Base-by-base conservation (phyloP, 2,329 filamentous ascomycete genomes). In the Colletotrichum karsti region DNA sequence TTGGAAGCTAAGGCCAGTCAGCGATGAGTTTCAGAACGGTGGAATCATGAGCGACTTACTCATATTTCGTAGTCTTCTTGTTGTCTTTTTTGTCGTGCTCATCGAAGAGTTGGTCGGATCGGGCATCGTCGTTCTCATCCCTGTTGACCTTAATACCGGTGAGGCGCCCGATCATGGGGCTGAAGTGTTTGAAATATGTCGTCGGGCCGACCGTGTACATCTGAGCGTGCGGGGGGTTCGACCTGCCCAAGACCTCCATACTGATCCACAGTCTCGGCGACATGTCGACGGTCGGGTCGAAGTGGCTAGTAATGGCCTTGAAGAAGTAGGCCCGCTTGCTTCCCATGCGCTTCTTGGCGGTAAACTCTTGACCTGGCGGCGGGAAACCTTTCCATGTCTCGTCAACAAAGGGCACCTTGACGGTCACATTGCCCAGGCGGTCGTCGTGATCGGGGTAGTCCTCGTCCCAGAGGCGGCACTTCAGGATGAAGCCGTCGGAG, bases 401-500 rank as follows among this genome's bases (percentile, higher is more conserved):
- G 53, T 83, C 83, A 7, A 97, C 76, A 2, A 80, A 76, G 10
- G 85, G 80, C 0, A 92, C 88, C 18, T 87, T 80, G 60, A 97
- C 83, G 51, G 94, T 94, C 4, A 93, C 93, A 75, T 96, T 97
- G 10, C 95, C 95, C 20, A 98, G 85, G 26, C 93, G 87, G 79
- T 98, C 95, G 76, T 98, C 92, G 71, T 92, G 89, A 77, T 98
- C 93, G 1, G 91, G 89, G 35, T 91, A 90, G 79, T 98, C 95
- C 78, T 98, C 95, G 75, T 98, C 95, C 79, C 95, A 97, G 18
- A 98, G 81, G 59, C 93, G 88, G 69, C 93, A 94, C 77, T 97
- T 97, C 72, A 98, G 85, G 63, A 86, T 87, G 81, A 97, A 97
- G 4, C 95, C 95, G 0, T 87, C 89, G 0, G 90, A 83, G 0